Conservation (phyloP, 441 rosid genomes). For the Syzygium syzygioides region DNA sequence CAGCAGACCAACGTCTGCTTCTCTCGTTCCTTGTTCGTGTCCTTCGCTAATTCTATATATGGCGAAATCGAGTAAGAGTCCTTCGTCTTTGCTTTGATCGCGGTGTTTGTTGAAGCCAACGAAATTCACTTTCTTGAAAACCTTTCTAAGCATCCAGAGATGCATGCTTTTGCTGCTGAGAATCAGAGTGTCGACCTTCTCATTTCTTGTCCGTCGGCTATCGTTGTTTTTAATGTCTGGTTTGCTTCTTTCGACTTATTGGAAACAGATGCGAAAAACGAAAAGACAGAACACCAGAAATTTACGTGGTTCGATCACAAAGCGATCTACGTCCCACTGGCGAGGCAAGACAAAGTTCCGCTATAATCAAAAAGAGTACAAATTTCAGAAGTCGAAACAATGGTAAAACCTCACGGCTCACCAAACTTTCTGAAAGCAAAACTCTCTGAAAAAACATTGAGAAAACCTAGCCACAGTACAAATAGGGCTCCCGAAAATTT, state of each 20-base stretch:
- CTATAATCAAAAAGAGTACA: too few relatives aligned
- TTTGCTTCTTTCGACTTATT: background rate
- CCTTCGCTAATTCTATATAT: background rate
- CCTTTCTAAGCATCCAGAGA: background rate
- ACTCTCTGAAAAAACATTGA: too few relatives aligned
- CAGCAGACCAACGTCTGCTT: background rate
- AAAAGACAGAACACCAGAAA: too few relatives aligned
- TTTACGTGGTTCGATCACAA: too few relatives aligned
- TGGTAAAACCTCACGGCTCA: too few relatives aligned
- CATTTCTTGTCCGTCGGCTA: background rate
- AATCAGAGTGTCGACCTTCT: background rate
- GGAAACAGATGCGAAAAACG: too few relatives aligned
- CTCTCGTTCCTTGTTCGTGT: background rate
- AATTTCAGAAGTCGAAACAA: too few relatives aligned
- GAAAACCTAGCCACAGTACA: too few relatives aligned
- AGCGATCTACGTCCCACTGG: too few relatives aligned
- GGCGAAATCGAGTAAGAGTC: background rate
- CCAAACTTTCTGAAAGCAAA: too few relatives aligned
- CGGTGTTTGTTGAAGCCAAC: background rate
- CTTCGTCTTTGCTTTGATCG: background rate
- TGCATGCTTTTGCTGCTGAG: background rate
- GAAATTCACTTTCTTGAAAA: background rate
- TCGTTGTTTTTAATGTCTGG: background rate
- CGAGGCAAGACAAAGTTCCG: too few relatives aligned
- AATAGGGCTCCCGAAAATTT: too few relatives aligned